These are phyloP conservation scores for Ophiosphaerella narmari DNA, from an alignment of 2,329 filamentous ascomycete genomes.

Conservation along the genomic window DNA sequence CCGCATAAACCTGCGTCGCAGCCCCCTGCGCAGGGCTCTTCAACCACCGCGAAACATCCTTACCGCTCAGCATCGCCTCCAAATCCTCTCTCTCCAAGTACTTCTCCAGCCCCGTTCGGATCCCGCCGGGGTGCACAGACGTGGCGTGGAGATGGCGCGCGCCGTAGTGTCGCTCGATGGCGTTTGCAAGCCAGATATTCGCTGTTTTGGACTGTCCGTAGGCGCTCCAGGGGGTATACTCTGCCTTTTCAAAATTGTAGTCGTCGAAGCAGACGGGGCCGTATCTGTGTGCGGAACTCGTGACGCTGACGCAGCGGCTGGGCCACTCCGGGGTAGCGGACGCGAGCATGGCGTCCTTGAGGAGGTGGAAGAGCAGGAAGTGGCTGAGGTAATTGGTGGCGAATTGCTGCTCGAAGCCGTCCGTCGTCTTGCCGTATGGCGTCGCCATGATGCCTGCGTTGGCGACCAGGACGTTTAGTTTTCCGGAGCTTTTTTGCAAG, in stretches of 20 bases:
- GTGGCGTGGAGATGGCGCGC: conserved; percentile 16
- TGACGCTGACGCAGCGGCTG: conserved; percentile 42
- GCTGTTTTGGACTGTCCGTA: conserved; percentile 59
- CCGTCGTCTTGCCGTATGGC: conserved; percentile 23
- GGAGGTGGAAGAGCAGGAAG: conserved; percentile 58
- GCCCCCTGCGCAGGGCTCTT: conserved; percentile 47
- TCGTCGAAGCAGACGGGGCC: conserved; percentile 49
- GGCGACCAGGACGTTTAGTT: conserved; percentile 27
- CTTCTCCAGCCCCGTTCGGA: conserved; percentile 9
- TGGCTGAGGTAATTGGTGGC: conserved; percentile 55
- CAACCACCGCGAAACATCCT: conserved; percentile 10
- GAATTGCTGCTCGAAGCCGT: conserved; percentile 46
- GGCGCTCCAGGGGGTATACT: conserved; percentile 45
- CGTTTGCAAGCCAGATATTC: conserved; percentile 44
- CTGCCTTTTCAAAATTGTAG: conserved; percentile 43
- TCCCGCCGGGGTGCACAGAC: conserved; percentile 25
- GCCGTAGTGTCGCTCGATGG: conserved; percentile 22
- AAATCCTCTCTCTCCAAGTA: conserved; percentile 7
- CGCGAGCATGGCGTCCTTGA: conserved; percentile 51
- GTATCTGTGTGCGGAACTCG: conserved; percentile 39
- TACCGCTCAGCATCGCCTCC: conserved; percentile 1
- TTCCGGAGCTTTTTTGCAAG: conserved; percentile 2
- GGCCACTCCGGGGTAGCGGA: conserved; percentile 39
- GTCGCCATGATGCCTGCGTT: conserved; percentile 42
- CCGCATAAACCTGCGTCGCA: conserved; percentile 48